These are phyloP conservation scores for Hypholoma sublateritium DNA, from an alignment of 768 basidiomycete genomes.

Conservation along the genomic window DNA sequence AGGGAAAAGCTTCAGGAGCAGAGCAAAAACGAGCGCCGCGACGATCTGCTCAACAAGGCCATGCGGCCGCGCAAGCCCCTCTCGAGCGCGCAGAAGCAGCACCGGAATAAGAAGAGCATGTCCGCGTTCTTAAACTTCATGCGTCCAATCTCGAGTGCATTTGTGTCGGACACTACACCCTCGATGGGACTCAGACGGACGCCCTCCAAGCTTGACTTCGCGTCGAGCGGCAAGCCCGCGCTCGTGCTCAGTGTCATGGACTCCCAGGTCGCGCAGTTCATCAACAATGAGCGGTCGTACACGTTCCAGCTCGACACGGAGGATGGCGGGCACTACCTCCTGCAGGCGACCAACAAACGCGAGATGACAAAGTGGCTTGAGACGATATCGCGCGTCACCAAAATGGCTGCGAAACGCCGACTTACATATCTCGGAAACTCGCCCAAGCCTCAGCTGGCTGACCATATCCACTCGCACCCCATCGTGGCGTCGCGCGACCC, in stretches of 20 bases:
- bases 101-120: slow-evolving; percentile 88
- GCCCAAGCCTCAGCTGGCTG: slow-evolving; percentile 71
- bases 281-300: slow-evolving; percentile 81
- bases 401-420: slow-evolving; percentile 72
- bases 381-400: slow-evolving; percentile 68
- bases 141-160: slow-evolving; percentile 88
- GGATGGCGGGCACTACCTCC: slow-evolving; percentile 80
- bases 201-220: slow-evolving; percentile 74
- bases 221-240: slow-evolving; percentile 69
- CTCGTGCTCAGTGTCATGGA: slow-evolving; percentile 75
- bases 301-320: slow-evolving; percentile 84
- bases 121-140: slow-evolving; percentile 83
- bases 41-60: slow-evolving; percentile 72
- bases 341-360: slow-evolving; percentile 69
- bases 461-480: slow-evolving; percentile 68
- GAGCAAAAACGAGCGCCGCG: slow-evolving; percentile 66
- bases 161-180: slow-evolving; percentile 60
- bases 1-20: slow-evolving; percentile 81
- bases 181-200: slow-evolving; percentile 51
- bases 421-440: slow-evolving; percentile 78
- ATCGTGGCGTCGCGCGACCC: slow-evolving; percentile 66
- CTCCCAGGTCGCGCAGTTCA: slow-evolving; percentile 65
- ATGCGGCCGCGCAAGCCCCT: slow-evolving; percentile 61
- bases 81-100: slow-evolving; percentile 60
- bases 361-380: slow-evolving; percentile 82